Base-by-base conservation (phyloP, 805 yeast species). In the Brettanomyces sp. region DNA sequence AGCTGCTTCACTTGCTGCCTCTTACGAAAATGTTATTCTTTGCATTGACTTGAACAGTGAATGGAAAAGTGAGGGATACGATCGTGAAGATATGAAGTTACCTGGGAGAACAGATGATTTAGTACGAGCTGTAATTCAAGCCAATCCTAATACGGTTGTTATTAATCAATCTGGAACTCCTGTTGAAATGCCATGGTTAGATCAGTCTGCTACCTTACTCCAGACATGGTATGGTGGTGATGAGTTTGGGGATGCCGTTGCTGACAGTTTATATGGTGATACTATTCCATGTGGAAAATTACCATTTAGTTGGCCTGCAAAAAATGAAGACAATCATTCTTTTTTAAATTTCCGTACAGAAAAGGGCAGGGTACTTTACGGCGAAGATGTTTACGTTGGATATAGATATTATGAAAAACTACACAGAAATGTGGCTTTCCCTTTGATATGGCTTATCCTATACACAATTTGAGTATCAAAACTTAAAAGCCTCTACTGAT, bases 371-470 rank as follows among this genome's bases (percentile, higher is more conserved):
- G 76, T 72, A 32, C 54, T 73, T 45, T 81, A 80, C 53, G 84
- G 85, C 48, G 87, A 81, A 58, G 84, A 79, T 55, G 74, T 80
- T 41, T 80, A 68, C 57, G 76, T 80, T 45, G 86, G 85, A 21
- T 79, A 80, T 65, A 66, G 78, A 48, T 77, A 64, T 64, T 81
- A 76, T 59, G 85, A 80, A 54, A 74, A 73, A 59, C 56, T 65
- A 34, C 68, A 72, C 49, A 63, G 59, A 37, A 67, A 67, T 25
- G 78, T 75, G 4, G 64, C 72, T 42, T 80, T 72, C 66, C 80
- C 84, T 37, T 81, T 80, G 85, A 4, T 69, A 60, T 53, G 85
- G 85, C 41, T 68, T 79, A 49, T 79, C 85, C 1, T 80, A 79
- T 64, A 73, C 84, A 18, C 51, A 67, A 0, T 80, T 79, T 54